Evolutionary conservation across 2,329 filamentous ascomycete species (phyloP).

Genomic region (Neonectria magnoliae): DNA sequence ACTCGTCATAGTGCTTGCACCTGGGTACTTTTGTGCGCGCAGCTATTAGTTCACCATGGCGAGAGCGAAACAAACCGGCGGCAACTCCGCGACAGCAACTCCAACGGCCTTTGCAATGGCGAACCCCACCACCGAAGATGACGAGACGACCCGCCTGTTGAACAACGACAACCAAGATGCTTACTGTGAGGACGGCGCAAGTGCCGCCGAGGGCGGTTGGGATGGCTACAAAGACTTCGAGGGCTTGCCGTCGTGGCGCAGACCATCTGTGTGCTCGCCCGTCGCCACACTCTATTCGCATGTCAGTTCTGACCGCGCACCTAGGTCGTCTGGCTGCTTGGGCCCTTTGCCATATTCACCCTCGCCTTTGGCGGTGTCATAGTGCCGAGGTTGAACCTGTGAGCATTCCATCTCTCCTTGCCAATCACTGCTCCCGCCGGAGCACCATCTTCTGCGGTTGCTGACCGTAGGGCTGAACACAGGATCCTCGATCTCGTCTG

Average conservation of each 20-base stretch:
- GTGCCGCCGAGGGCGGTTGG: constrained; percentile 51
- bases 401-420: constrained; percentile 44
- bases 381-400: constrained; percentile 87
- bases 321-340: constrained; percentile 84
- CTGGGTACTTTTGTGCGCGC: neutral
- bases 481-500: constrained; percentile 85
- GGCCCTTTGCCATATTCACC: constrained; percentile 82
- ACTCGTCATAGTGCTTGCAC: neutral
- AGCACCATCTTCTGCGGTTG: neutral
- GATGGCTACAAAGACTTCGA: constrained; percentile 66
- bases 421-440: neutral
- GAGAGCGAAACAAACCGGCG: constrained; percentile 3
- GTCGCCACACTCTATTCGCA: neutral
- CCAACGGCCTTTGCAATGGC: constrained; percentile 3
- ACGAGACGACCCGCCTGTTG: constrained; percentile 54
- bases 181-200: constrained; percentile 21
- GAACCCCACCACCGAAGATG: constrained; percentile 25
- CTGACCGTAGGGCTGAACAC: constrained; percentile 26
- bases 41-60: neutral
- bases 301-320: constrained; percentile 35
- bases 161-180: constrained; percentile 38
- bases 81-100: neutral
- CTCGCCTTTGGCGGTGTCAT: constrained; percentile 86
- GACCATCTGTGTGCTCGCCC: constrained; percentile 64
- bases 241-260: constrained; percentile 69